phyloP scores from a whole-genome alignment of 495 filamentous ascomycete genomes.

The Podospora pseudocomata region DNA sequence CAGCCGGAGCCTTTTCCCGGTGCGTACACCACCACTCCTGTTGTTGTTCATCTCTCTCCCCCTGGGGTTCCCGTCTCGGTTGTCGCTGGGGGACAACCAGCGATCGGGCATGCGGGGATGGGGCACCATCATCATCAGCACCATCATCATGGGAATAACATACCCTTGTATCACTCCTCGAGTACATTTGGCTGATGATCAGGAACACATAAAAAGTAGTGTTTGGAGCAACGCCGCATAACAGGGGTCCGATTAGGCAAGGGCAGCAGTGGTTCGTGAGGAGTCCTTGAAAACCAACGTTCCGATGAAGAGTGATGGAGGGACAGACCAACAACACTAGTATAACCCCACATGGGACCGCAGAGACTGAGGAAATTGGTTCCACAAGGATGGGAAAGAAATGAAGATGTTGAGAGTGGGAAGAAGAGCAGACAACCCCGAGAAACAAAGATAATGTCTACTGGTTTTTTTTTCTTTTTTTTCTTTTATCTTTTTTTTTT shows the following conservation, averaged over 20 bases:
- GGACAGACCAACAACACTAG: too few species aligned
- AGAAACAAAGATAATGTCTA: too few species aligned
- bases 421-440: too few species aligned
- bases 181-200: conserved; percentile 3
- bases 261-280: not conserved
- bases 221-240: not conserved
- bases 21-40: conserved; percentile 12
- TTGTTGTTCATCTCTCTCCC: not conserved
- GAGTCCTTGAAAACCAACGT: not conserved
- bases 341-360: too few species aligned
- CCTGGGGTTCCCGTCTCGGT: too few species aligned
- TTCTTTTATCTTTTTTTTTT: too few species aligned
- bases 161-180: conserved; percentile 16
- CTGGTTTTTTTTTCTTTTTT: too few species aligned
- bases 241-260: not conserved
- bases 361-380: too few species aligned
- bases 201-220: not conserved
- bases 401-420: too few species aligned
- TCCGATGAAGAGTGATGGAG: too few species aligned
- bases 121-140: conserved; percentile 10
- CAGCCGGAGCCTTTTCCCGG: conserved; percentile 23
- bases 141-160: conserved; percentile 6
- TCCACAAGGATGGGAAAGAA: too few species aligned
- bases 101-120: not conserved
- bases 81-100: too few species aligned